Percentiles rank a stretch among this genome's conserved stretches.
Conservation (phyloP, 2,329 filamentous ascomycete species). For the Exophiala xenobiotica region DNA sequence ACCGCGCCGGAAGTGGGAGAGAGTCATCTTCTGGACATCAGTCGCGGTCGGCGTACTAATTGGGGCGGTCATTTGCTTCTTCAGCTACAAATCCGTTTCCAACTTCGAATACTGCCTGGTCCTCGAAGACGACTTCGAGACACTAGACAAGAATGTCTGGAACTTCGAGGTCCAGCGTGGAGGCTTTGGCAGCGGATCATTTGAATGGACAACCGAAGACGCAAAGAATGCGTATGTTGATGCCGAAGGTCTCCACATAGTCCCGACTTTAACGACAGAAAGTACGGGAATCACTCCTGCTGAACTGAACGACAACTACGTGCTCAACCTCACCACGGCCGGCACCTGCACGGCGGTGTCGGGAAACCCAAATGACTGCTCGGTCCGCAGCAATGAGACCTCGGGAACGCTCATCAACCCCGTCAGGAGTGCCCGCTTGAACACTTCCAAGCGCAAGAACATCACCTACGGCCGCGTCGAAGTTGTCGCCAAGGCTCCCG, state of each 20-base stretch:
- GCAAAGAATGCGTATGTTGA: conserved; percentile 51
- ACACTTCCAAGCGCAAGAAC: conserved; percentile 48
- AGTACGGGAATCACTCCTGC: conserved; percentile 31
- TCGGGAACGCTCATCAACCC: conserved; percentile 48
- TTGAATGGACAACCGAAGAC: conserved; percentile 57
- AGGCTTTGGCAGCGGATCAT: conserved; percentile 50
- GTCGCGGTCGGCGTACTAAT: conserved; percentile 34
- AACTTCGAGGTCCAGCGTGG: conserved; percentile 49
- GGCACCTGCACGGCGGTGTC: conserved; percentile 2
- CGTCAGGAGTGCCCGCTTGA: conserved; percentile 51
- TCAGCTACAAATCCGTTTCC: conserved; percentile 11
- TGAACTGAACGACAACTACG: not conserved
- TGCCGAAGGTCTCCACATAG: conserved; percentile 52
- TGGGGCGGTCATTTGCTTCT: conserved; percentile 38
- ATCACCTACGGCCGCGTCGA: conserved; percentile 55
- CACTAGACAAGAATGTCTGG: conserved; percentile 46
- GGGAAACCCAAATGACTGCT: not conserved
- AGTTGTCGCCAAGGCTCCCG: conserved; percentile 54
- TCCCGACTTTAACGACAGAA: conserved; percentile 50
- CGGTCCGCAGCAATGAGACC: conserved; percentile 2
- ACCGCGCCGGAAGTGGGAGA: conserved; percentile 81
- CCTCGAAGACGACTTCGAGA: conserved; percentile 52
- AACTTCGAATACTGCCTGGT: conserved; percentile 49
- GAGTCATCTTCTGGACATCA: conserved; percentile 33
- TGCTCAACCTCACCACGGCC: not conserved